These are phyloP conservation scores for Pseudogymnoascus sp. DNA, from an alignment of 2,329 filamentous ascomycete species.

Conservation along the genomic window DNA sequence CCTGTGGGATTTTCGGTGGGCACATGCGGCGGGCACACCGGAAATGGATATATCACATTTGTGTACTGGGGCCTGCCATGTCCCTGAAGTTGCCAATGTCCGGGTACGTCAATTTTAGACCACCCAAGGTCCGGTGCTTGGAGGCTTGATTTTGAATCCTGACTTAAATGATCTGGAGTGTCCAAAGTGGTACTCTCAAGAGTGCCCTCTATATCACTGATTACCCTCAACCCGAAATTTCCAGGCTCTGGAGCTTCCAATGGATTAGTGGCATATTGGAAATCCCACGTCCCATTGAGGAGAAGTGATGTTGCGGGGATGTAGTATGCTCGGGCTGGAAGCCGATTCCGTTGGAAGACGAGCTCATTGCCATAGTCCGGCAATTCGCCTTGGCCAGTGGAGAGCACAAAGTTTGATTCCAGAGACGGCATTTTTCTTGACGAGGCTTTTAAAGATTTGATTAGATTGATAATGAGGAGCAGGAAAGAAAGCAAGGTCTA, in stretches of 20 bases:
- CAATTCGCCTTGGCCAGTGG: conserved; percentile 18
- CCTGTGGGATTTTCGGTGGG: conserved; percentile 57
- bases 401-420: neutral
- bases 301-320: conserved; percentile 41
- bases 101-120: conserved; percentile 43
- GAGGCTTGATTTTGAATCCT: neutral
- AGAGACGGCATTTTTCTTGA: neutral
- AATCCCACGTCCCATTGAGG: conserved; percentile 50
- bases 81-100: conserved; percentile 63
- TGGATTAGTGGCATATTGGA: conserved; percentile 40
- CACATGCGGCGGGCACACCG: conserved; percentile 53
- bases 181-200: neutral
- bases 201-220: conserved; percentile 10
- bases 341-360: conserved; percentile 44
- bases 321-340: conserved; percentile 43
- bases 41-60: conserved; percentile 58
- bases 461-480: neutral
- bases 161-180: neutral
- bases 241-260: conserved; percentile 36
- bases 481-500: neutral
- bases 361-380: conserved; percentile 43
- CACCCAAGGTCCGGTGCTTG: neutral
- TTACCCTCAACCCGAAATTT: conserved; percentile 19
- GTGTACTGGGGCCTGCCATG: conserved; percentile 60
- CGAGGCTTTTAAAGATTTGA: neutral